Percentiles rank a stretch among this genome's conserved stretches.
These are phyloP conservation scores for Bertia moriformis DNA, from an alignment of 2,329 filamentous ascomycete genomes.

Conservation along the genomic window DNA sequence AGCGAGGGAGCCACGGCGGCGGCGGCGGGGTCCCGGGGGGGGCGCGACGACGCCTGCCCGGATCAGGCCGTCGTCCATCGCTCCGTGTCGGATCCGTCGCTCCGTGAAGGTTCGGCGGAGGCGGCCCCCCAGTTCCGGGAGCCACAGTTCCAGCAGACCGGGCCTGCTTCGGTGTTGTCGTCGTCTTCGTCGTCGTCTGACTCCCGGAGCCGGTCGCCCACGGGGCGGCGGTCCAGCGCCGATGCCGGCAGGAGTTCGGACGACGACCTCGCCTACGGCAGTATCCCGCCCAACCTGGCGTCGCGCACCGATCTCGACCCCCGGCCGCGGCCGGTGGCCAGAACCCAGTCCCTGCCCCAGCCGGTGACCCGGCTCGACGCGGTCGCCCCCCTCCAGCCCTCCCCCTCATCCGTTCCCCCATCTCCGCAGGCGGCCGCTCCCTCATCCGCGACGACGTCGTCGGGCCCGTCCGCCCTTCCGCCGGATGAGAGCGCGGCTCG, in stretches of 20 bases:
- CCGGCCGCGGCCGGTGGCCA: neutral
- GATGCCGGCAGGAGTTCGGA: conserved; percentile 46
- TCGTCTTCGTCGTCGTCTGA: conserved; percentile 13
- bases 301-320: conserved; percentile 28
- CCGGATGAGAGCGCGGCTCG: conserved; percentile 42
- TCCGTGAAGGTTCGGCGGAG: too few relatives aligned
- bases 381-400: too few relatives aligned
- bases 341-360: neutral
- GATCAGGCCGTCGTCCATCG: neutral
- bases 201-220: conserved; percentile 24
- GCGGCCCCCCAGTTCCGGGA: neutral
- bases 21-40: neutral
- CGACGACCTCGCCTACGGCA: conserved; percentile 84
- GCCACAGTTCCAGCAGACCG: neutral
- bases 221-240: too few relatives aligned
- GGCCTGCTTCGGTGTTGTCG: conserved; percentile 1
- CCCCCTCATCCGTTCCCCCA: too few relatives aligned
- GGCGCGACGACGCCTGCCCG: too few relatives aligned
- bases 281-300: conserved; percentile 56
- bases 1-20: neutral
- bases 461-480: conserved; percentile 13
- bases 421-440: neutral
- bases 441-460: conserved; percentile 12
- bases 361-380: too few relatives aligned
- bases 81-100: neutral